Evolutionary conservation across 2,329 filamentous ascomycete genomes (phyloP).

Genomic region (Trichoderma sp.): DNA sequence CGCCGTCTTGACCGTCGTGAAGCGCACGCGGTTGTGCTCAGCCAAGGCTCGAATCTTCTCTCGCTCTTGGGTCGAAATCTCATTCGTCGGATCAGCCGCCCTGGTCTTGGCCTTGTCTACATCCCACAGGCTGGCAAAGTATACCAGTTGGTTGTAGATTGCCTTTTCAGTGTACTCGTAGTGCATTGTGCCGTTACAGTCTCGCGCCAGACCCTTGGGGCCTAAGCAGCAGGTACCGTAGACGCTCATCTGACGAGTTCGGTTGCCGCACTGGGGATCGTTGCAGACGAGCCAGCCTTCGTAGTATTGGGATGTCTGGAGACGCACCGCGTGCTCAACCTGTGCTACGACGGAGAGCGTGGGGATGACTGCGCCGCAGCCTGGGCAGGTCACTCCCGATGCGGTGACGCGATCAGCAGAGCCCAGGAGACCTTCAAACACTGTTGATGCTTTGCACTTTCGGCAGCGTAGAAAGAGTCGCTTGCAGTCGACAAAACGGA

Average conservation of each 20-base stretch:
- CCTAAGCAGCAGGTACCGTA: constrained; percentile 90
- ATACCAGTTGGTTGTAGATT: constrained; percentile 93
- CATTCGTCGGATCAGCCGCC: constrained; percentile 53
- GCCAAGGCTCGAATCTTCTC: constrained; percentile 72
- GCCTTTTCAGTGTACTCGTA: constrained; percentile 88
- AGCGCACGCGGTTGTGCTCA: constrained; percentile 80
- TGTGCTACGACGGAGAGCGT: constrained; percentile 82
- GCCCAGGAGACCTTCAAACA: constrained; percentile 74
- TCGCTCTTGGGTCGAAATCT: constrained; percentile 55
- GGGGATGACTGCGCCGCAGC: constrained; percentile 67
- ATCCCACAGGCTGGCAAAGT: constrained; percentile 84
- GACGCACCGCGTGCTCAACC: constrained; percentile 80
- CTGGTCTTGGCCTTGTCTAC: constrained; percentile 74
- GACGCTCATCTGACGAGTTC: constrained; percentile 89
- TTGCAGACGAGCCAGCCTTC: constrained; percentile 90
- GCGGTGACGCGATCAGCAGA: constrained; percentile 67
- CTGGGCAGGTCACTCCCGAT: constrained; percentile 73
- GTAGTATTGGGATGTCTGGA: constrained; percentile 82
- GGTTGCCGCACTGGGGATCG: constrained; percentile 81
- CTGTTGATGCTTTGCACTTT: constrained; percentile 70
- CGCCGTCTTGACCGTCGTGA: constrained; percentile 73
- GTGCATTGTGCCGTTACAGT: constrained; percentile 84
- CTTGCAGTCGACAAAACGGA: constrained; percentile 82
- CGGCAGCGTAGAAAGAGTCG: constrained; percentile 81
- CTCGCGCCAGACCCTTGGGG: constrained; percentile 79